Base-by-base conservation (phyloP, 495 filamentous ascomycete species). In the Trichocladium antarcticum region DNA sequence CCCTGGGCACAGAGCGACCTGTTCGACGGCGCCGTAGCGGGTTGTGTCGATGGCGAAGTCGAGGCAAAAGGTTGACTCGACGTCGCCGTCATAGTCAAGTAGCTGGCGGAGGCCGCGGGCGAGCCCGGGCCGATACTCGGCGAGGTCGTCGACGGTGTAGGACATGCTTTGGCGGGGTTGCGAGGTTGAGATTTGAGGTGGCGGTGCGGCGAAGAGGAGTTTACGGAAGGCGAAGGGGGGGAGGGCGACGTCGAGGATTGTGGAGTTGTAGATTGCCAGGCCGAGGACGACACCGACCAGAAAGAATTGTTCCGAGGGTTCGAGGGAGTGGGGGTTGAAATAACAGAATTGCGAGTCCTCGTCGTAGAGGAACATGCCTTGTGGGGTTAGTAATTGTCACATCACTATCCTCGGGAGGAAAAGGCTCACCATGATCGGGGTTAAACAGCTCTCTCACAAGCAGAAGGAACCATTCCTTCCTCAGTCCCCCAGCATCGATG, bases 401-500 rank as follows among this genome's bases (percentile, higher is more conserved):
- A n/a, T 4, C 8, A 16, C 0, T 12, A 27, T 31, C 7, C n/a
- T 9, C 20, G 12, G 5, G 31, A 29, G 35, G 9, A 35, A 19
- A 47, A 37, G 41, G 69, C 81, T 58, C 73, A 89, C 88, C 88
- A 66, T 95, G 83, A 56, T 88, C 80, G 12, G 87, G 88, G 58
- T 94, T 88, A 65, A 95, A 95, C 21, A 97, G 78, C 57, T 97
- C 89, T 50, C 90, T 74, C 15, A 94, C 85, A 15, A 97, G 78
- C 43, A 95, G 74, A 31, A 95, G 69, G 58, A 97, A 97, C 90
- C 90, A 97, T 65, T 97, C 89, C 62, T 97, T 97, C 40, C 88
- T 79, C 27, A 94, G 74, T 5, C 89, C 89, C 22, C 89, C 89
- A 8, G 86, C 90, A 68, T 97, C 89, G 38, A 96, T 78, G 1